A percentile compares a stretch with the other conserved stretches of the same genome.
Evolutionary conservation across 768 basidiomycete species (phyloP).

Genomic region (Boletellus ananas): DNA sequence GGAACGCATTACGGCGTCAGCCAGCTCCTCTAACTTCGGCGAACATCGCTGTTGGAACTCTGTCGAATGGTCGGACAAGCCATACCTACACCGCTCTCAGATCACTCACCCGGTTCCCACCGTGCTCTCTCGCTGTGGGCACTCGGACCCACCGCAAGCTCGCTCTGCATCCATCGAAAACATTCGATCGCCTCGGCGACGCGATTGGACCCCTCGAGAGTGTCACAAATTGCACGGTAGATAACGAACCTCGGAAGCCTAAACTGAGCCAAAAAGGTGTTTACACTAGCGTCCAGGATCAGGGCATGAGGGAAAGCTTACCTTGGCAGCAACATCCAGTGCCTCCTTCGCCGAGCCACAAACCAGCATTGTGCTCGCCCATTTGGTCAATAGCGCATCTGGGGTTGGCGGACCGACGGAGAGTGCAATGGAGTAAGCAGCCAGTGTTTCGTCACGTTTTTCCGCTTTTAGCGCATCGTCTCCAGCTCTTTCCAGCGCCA

Average conservation of each 20-base stretch:
- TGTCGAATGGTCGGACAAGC: no score
- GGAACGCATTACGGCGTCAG: background rate
- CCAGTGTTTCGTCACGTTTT: background rate
- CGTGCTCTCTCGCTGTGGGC: background rate
- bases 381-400: background rate
- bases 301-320: background rate
- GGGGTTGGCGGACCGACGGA: background rate
- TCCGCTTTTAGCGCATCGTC: background rate
- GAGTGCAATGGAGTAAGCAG: background rate
- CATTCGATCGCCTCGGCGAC: background rate
- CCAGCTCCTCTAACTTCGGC: background rate
- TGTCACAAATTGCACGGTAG: background rate
- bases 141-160: background rate
- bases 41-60: background rate
- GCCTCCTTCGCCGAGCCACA: background rate
- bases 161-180: background rate
- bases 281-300: no score
- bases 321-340: background rate
- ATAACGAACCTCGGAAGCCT: background rate
- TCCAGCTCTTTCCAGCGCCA: background rate
- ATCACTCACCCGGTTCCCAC: background rate
- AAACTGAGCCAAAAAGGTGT: background rate
- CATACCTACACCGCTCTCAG: no score
- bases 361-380: background rate
- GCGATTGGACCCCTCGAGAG: background rate